A percentile compares a stretch with the other conserved stretches of the same genome.
Conservation (phyloP, 495 filamentous ascomycete genomes). For the Penicillium dipodomyicola region DNA sequence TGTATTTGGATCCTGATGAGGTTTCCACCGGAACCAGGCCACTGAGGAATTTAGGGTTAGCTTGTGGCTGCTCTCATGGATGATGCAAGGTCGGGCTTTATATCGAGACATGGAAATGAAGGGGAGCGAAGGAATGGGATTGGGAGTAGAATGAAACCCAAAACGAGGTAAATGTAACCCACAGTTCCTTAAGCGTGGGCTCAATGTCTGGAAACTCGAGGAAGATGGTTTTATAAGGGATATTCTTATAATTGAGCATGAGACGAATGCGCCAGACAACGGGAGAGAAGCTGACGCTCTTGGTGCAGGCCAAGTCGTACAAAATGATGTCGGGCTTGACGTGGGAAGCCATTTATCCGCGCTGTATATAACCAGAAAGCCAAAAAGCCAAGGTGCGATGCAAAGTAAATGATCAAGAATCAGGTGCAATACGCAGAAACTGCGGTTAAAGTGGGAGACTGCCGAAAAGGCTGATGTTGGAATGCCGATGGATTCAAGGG, state of each 20-base stretch:
- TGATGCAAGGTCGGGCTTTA: neutral
- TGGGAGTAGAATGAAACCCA: neutral
- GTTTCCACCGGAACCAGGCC: slow-evolving; percentile 25
- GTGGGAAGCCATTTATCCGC: slow-evolving; percentile 25
- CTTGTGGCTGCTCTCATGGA: neutral
- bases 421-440: neutral
- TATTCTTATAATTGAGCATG: slow-evolving; percentile 44
- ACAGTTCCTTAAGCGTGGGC: slow-evolving; percentile 41
- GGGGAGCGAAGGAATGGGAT: neutral
- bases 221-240: slow-evolving; percentile 39
- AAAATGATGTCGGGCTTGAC: slow-evolving; percentile 38
- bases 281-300: slow-evolving; percentile 39
- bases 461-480: neutral
- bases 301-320: slow-evolving; percentile 38
- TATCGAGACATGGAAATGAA: neutral
- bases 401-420: neutral
- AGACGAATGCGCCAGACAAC: slow-evolving; percentile 44
- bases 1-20: slow-evolving; percentile 23
- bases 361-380: neutral
- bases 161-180: slow-evolving; percentile 19
- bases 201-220: slow-evolving; percentile 47
- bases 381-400: neutral
- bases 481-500: neutral
- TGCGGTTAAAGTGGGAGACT: neutral
- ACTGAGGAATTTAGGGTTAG: slow-evolving; percentile 11